Evolutionary conservation across 169 alveolate genomes (phyloP).

Genomic region (Plasmodium vivax): DNA sequence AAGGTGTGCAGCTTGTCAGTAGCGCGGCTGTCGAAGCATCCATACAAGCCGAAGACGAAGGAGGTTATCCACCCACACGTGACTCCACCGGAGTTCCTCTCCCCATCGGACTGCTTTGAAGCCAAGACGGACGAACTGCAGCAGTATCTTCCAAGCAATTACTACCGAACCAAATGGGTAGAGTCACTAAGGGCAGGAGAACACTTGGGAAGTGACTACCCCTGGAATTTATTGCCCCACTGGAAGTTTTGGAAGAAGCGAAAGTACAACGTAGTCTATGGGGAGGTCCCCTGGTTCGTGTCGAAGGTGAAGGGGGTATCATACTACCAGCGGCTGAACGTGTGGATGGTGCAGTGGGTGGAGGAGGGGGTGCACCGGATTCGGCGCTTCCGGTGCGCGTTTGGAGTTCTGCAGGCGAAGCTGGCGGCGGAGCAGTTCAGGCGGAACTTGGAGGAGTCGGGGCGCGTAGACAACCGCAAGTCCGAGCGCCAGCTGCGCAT

Average conservation of each 20-base stretch:
- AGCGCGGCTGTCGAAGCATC: constrained; percentile 74
- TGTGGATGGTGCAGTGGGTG: constrained; percentile 89
- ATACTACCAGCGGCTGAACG: constrained; percentile 83
- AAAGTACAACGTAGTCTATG: constrained; percentile 81
- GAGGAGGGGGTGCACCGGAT: constrained; percentile 87
- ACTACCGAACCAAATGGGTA: constrained; percentile 63
- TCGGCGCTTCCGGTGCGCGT: constrained; percentile 89
- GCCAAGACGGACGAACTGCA: constrained; percentile 45
- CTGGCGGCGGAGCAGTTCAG: constrained; percentile 87
- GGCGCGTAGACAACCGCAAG: constrained; percentile 83
- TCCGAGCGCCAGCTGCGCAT: constrained; percentile 80
- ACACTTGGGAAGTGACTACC: constrained; percentile 86
- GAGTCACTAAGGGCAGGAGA: constrained; percentile 85
- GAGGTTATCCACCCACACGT: constrained; percentile 80
- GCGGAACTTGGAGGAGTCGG: constrained; percentile 78
- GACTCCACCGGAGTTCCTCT: constrained; percentile 30
- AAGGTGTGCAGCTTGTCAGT: constrained; percentile 31
- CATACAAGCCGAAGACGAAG: constrained; percentile 79
- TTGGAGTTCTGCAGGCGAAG: constrained; percentile 86
- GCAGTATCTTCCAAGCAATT: constrained; percentile 47
- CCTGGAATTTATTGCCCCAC: constrained; percentile 81
- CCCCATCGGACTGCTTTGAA: constrained; percentile 53
- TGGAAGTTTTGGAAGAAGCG: constrained; percentile 84
- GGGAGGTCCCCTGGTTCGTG: constrained; percentile 79
- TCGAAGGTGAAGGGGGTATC: constrained; percentile 82